Percentiles rank a stretch among this genome's conserved stretches.
These are phyloP conservation scores for Hyphopichia burtonii DNA, from an alignment of 1,139 yeast genomes.

Conservation along the genomic window DNA sequence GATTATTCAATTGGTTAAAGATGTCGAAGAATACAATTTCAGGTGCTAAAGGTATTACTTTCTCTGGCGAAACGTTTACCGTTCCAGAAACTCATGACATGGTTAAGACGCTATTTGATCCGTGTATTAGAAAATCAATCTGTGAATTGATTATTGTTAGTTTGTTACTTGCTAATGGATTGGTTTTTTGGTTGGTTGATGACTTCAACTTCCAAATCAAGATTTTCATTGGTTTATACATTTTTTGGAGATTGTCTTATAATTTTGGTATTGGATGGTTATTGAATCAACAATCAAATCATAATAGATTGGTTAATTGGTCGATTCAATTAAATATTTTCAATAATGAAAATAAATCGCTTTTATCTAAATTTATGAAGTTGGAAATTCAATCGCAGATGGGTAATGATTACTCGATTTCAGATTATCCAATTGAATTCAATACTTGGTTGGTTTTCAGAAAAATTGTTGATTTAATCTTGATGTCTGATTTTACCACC, in stretches of 20 bases:
- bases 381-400: constrained; percentile 57
- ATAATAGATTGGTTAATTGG: constrained; percentile 55
- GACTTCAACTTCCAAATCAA: constrained; percentile 35
- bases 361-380: constrained; percentile 44
- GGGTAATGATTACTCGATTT: constrained; percentile 51
- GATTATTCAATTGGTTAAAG: background rate
- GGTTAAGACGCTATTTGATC: constrained; percentile 82
- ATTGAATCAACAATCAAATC: constrained; percentile 65
- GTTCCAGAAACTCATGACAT: constrained; percentile 86
- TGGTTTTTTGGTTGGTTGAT: constrained; percentile 43
- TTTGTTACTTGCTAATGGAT: constrained; percentile 50
- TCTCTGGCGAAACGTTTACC: constrained; percentile 49
- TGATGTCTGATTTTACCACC: constrained; percentile 84
- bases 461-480: constrained; percentile 75
- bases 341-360: constrained; percentile 24
- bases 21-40: constrained; percentile 16
- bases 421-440: constrained; percentile 66
- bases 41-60: constrained; percentile 48
- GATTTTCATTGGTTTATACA: constrained; percentile 53
- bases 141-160: constrained; percentile 61
- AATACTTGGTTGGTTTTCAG: constrained; percentile 84
- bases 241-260: constrained; percentile 77
- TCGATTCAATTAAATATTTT: constrained; percentile 52
- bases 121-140: constrained; percentile 65
- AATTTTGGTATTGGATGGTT: constrained; percentile 79